A percentile compares a stretch with the other conserved stretches of the same genome.
Conservation (phyloP, 2,329 filamentous ascomycete genomes). For the Penicillium sp. region DNA sequence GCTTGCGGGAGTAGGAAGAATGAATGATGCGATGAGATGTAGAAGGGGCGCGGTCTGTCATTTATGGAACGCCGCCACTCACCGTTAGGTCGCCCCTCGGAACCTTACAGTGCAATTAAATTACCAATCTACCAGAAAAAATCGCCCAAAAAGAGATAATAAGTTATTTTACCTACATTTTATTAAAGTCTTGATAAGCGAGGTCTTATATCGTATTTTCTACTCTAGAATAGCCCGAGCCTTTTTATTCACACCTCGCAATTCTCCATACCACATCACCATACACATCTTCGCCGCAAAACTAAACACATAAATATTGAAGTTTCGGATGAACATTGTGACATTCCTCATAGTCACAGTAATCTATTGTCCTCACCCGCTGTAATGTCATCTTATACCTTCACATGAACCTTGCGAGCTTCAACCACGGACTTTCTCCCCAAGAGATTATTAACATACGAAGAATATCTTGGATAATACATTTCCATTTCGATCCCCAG, state of each 20-base stretch:
- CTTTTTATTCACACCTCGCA: not conserved
- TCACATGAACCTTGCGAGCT: not conserved
- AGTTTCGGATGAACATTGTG: too few species aligned
- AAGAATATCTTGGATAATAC: not conserved
- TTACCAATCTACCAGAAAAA: not conserved
- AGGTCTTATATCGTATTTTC: not conserved
- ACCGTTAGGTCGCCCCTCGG: not conserved
- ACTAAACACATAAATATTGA: too few species aligned
- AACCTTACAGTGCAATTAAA: not conserved
- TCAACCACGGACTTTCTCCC: not conserved
- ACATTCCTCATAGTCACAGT: too few species aligned
- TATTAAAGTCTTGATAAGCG: not conserved
- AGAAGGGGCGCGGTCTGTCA: not conserved
- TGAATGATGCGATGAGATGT: not conserved
- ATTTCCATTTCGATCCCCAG: not conserved
- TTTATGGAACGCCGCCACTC: conserved; percentile 1
- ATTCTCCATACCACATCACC: too few species aligned
- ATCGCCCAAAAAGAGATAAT: not conserved
- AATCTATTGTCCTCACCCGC: too few species aligned
- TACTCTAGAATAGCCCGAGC: not conserved
- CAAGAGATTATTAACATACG: not conserved
- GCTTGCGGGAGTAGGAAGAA: not conserved
- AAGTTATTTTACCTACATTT: not conserved
- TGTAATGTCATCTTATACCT: not conserved
- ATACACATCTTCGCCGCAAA: too few species aligned